These are phyloP conservation scores for Alternaria sp. DNA, from an alignment of 2,329 filamentous ascomycete species.

Conservation along the genomic window DNA sequence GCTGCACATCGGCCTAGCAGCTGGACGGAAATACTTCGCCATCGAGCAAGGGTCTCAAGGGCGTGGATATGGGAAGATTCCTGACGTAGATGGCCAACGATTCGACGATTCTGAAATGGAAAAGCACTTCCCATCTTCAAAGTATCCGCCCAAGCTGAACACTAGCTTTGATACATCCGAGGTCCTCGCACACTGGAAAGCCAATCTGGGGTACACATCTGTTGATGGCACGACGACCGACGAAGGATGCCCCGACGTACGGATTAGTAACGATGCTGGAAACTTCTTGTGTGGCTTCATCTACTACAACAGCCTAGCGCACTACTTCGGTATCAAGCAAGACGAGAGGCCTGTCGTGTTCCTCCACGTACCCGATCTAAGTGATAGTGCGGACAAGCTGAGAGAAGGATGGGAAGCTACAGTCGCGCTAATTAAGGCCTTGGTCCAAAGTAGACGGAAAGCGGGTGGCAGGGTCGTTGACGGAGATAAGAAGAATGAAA, in stretches of 20 bases:
- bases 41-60: conserved; percentile 40
- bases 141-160: conserved; percentile 31
- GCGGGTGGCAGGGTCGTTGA: conserved; percentile 21
- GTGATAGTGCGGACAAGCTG: conserved; percentile 30
- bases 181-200: conserved; percentile 41
- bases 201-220: conserved; percentile 14
- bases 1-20: conserved; percentile 49
- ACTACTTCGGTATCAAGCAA: conserved; percentile 29
- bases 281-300: conserved; percentile 49
- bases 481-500: background rate
- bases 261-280: conserved; percentile 39
- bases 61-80: conserved; percentile 37
- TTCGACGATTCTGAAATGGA: conserved; percentile 31
- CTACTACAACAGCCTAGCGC: conserved; percentile 44
- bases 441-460: conserved; percentile 38
- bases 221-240: background rate
- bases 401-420: conserved; percentile 36
- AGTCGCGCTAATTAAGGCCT: conserved; percentile 42
- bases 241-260: conserved; percentile 29
- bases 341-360: conserved; percentile 41
- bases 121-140: conserved; percentile 17
- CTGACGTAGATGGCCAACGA: conserved; percentile 41
- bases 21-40: conserved; percentile 44
- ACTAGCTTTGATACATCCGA: conserved; percentile 42
- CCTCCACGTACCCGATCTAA: conserved; percentile 46